phyloP scores from a whole-genome alignment of 108 stramenopile species.

The Pseudonitzschia delicatissima region DNA sequence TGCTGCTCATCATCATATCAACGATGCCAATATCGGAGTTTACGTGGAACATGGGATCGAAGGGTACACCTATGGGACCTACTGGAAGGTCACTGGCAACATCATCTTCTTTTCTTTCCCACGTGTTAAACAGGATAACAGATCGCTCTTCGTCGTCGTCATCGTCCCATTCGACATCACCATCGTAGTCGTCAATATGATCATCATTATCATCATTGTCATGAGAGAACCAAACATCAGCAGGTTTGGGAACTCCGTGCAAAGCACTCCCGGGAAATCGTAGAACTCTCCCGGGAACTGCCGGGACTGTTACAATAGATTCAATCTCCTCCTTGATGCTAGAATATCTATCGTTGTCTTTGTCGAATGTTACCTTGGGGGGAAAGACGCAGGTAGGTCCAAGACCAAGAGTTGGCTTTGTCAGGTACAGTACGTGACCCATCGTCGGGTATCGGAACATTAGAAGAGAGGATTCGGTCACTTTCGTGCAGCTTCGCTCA shows the following conservation, averaged over 20 bases:
- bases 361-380: neutral
- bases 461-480: conserved; percentile 5
- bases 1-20: conserved; percentile 13
- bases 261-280: conserved; percentile 56
- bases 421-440: conserved; percentile 57
- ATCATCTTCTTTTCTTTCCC: neutral
- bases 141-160: conserved; percentile 9
- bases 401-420: conserved; percentile 17
- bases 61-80: neutral
- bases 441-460: conserved; percentile 33
- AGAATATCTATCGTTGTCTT: neutral
- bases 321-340: neutral
- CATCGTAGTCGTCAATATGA: neutral
- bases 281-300: conserved; percentile 47
- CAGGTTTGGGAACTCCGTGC: conserved; percentile 64
- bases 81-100: neutral
- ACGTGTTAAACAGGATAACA: conserved; percentile 2
- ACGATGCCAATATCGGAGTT: conserved; percentile 2
- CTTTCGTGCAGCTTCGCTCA: conserved; percentile 20
- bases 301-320: conserved; percentile 50
- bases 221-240: conserved; percentile 40
- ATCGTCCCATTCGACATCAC: neutral
- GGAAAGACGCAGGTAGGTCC: conserved; percentile 47
- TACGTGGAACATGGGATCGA: conserved; percentile 6
- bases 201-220: neutral